Conservation (phyloP, 1,284 basidiomycete species). For the Cryptococcus deneoformans region DNA sequence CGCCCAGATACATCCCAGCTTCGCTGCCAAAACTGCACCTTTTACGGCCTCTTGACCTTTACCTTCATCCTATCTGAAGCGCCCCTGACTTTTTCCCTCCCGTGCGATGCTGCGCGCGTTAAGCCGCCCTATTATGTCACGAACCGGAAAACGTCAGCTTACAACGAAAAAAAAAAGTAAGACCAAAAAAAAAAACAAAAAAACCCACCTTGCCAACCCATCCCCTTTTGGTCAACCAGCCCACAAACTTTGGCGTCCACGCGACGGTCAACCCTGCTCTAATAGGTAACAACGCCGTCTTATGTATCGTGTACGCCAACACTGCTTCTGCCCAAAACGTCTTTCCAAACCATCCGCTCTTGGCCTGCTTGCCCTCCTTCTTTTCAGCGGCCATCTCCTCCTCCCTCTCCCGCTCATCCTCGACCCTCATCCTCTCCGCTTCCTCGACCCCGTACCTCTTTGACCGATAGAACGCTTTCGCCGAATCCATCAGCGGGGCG, state of each 20-base stretch:
- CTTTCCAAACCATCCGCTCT: conserved; percentile 19
- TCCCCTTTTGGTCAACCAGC: conserved; percentile 68
- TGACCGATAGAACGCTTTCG: conserved; percentile 52
- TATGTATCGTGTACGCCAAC: conserved; percentile 93
- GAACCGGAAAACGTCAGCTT: not conserved
- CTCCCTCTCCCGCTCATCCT: conserved; percentile 14
- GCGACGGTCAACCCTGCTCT: conserved; percentile 85
- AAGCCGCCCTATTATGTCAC: conserved; percentile 27
- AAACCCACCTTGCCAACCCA: conserved; percentile 56
- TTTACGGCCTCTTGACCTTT: conserved; percentile 6
- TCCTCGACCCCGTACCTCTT: conserved; percentile 35
- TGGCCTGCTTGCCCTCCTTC: conserved; percentile 7
- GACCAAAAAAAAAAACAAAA: not conserved
- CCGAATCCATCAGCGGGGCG: conserved; percentile 60
- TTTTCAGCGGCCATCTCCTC: conserved; percentile 7
- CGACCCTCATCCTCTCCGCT: conserved; percentile 14
- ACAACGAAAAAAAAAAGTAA: conserved; percentile 3
- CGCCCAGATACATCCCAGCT: too few species aligned
- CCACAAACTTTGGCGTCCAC: conserved; percentile 78
- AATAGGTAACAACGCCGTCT: conserved; percentile 87
- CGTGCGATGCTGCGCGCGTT: conserved; percentile 35
- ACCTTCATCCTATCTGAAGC: conserved; percentile 34
- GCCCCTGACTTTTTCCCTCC: conserved; percentile 24
- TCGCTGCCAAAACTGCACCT: too few species aligned
- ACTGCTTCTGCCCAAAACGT: conserved; percentile 82